Conservation (phyloP, 2,329 filamentous ascomycete genomes). For the Erysiphe pulchra region DNA sequence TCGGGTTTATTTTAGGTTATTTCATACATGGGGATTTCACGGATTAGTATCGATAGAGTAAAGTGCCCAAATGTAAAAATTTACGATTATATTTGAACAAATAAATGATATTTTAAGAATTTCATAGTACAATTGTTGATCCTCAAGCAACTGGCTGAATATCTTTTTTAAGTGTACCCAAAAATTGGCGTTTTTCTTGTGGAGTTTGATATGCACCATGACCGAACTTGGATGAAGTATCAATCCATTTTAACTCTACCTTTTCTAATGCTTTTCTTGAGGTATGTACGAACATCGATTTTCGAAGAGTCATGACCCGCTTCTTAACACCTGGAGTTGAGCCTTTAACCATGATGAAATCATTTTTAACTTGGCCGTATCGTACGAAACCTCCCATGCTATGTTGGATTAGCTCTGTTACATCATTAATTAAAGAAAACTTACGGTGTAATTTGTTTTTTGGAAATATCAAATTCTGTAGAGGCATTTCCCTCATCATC, state of each 20-base stretch:
- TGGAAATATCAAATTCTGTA: conserved; percentile 88
- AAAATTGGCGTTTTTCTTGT: conserved; percentile 90
- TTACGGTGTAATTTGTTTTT: conserved; percentile 99
- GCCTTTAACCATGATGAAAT: conserved; percentile 95
- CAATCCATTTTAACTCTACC: conserved; percentile 99
- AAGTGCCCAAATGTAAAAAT: too few relatives aligned
- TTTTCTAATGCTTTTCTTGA: conserved; percentile 92
- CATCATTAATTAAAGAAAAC: conserved; percentile 18
- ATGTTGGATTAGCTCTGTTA: conserved; percentile 13
- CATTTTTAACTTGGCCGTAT: conserved; percentile 98
- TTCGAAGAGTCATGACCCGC: conserved; percentile 94
- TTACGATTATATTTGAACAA: too few relatives aligned
- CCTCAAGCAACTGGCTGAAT: conserved; percentile 28
- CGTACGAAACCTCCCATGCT: conserved; percentile 98
- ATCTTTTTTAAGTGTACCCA: conserved; percentile 99
- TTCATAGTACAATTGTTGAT: conserved; percentile 5
- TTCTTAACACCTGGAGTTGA: conserved; percentile 97
- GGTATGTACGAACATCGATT: conserved; percentile 96
- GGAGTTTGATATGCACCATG: conserved; percentile 98
- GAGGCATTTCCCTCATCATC: conserved; percentile 76
- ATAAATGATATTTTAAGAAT: too few relatives aligned
- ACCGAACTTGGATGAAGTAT: conserved; percentile 98
- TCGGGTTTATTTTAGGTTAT: too few relatives aligned
- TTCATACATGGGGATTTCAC: too few relatives aligned
- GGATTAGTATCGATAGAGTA: too few relatives aligned